Evolutionary conservation across 2,329 filamentous ascomycete species (phyloP).

Genomic region (Pseudophaeomoniella oleicola): DNA sequence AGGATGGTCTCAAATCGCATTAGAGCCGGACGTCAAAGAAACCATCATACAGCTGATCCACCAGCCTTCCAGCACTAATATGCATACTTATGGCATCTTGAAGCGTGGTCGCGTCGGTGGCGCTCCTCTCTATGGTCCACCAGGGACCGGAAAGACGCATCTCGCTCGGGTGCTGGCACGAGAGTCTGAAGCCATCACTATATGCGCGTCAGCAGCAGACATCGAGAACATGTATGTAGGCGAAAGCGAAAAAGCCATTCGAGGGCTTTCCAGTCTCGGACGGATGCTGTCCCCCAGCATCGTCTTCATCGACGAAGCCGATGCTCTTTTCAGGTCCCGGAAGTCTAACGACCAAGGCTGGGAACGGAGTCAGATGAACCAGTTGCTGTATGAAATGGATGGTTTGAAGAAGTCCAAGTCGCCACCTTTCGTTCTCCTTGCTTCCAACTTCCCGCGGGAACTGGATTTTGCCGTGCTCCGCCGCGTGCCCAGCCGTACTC

Average conservation of each 20-base stretch:
- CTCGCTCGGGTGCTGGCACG: slow-evolving; percentile 4
- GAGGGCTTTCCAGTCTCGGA: slow-evolving; percentile 2
- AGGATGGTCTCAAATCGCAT: neutral
- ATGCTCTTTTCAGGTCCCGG: slow-evolving; percentile 4
- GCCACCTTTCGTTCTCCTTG: slow-evolving; percentile 4
- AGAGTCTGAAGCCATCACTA: slow-evolving; percentile 1
- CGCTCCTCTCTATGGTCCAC: slow-evolving; percentile 3
- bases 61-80: neutral
- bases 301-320: slow-evolving; percentile 5
- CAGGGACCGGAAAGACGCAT: slow-evolving; percentile 7
- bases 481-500: slow-evolving; percentile 3
- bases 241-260: slow-evolving; percentile 3
- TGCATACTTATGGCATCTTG: neutral
- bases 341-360: slow-evolving; percentile 2
- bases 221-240: slow-evolving; percentile 1
- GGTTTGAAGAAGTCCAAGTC: slow-evolving; percentile 3
- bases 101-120: slow-evolving; percentile 1
- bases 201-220: slow-evolving; percentile 1
- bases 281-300: slow-evolving; percentile 5
- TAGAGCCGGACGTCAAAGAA: neutral
- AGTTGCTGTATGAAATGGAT: slow-evolving; percentile 5
- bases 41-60: neutral
- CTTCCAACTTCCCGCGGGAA: slow-evolving; percentile 4
- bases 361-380: slow-evolving; percentile 2
- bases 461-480: slow-evolving; percentile 5